Percentiles rank a stretch among this genome's conserved stretches.
Conservation (phyloP, 768 basidiomycete species). For the Gloeostereum incarnatum region DNA sequence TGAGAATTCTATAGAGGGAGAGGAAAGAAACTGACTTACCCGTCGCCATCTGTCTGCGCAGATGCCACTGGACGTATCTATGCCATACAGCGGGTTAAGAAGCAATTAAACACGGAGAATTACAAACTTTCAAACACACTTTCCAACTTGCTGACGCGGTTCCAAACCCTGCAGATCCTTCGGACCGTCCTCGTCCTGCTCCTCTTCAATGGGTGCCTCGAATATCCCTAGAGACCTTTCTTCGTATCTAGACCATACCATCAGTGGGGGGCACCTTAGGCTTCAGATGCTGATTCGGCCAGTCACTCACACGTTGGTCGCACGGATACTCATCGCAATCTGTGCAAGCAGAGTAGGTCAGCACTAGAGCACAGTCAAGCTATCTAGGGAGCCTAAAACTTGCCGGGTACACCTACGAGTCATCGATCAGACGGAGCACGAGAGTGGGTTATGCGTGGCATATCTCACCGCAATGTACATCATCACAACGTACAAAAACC, state of each 20-base stretch:
- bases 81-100: background rate
- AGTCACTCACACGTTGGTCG: constrained; percentile 47
- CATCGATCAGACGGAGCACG: background rate
- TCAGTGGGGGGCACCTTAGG: background rate
- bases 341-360: constrained; percentile 13
- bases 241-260: constrained; percentile 40
- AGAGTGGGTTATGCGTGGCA: constrained; percentile 6
- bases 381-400: constrained; percentile 5
- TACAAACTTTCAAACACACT: constrained; percentile 20
- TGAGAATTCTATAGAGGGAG: background rate
- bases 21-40: constrained; percentile 22
- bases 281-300: too few relatives aligned
- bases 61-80: constrained; percentile 43
- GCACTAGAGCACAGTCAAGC: background rate
- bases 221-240: constrained; percentile 65
- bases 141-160: constrained; percentile 33
- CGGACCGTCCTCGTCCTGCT: constrained; percentile 41
- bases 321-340: constrained; percentile 56
- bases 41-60: constrained; percentile 51
- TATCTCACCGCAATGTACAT: constrained; percentile 56
- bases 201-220: constrained; percentile 37
- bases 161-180: constrained; percentile 24
- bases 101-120: background rate
- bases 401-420: constrained; percentile 31
- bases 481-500: constrained; percentile 70